Percentiles rank a stretch among this genome's conserved stretches.
Evolutionary conservation across 2,329 filamentous ascomycete species (phyloP).

Genomic region (Canariomyces notabilis): DNA sequence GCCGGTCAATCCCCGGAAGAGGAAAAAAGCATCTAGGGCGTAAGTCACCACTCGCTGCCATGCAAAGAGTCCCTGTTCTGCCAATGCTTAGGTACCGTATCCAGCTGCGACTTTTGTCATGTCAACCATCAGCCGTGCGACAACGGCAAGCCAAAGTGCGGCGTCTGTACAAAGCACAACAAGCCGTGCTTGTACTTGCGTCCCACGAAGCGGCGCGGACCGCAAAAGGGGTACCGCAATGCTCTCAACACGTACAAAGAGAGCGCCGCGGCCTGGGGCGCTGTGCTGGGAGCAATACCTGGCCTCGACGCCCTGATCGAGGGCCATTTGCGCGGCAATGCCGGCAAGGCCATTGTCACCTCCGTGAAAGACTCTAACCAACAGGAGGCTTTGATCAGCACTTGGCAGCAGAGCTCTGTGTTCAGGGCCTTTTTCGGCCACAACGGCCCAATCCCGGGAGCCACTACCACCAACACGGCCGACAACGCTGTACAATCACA

Average conservation of each 20-base stretch:
- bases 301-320: constrained; percentile 34
- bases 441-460: constrained; percentile 14
- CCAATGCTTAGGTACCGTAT: constrained; percentile 4
- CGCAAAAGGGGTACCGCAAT: constrained; percentile 36
- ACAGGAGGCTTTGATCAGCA: constrained; percentile 33
- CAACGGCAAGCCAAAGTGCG: constrained; percentile 42
- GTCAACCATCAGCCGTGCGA: constrained; percentile 45
- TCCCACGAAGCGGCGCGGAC: constrained; percentile 36
- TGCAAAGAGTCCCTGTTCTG: neutral
- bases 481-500: constrained; percentile 1
- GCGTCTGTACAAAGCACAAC: constrained; percentile 39
- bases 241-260: constrained; percentile 37
- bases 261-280: constrained; percentile 36
- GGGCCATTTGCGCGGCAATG: constrained; percentile 30
- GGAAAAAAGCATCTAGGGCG: constrained; percentile 35
- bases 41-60: constrained; percentile 19
- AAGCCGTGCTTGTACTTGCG: constrained; percentile 35
- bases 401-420: constrained; percentile 34
- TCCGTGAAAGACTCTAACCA: constrained; percentile 34
- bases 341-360: constrained; percentile 28
- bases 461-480: neutral
- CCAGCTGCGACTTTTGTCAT: constrained; percentile 44
- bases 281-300: constrained; percentile 33
- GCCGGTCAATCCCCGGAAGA: constrained; percentile 31
- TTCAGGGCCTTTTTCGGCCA: constrained; percentile 33